A percentile compares a stretch with the other conserved stretches of the same genome.
Conservation (phyloP, 2,329 filamentous ascomycete species). For the Biscogniauxia marginata region DNA sequence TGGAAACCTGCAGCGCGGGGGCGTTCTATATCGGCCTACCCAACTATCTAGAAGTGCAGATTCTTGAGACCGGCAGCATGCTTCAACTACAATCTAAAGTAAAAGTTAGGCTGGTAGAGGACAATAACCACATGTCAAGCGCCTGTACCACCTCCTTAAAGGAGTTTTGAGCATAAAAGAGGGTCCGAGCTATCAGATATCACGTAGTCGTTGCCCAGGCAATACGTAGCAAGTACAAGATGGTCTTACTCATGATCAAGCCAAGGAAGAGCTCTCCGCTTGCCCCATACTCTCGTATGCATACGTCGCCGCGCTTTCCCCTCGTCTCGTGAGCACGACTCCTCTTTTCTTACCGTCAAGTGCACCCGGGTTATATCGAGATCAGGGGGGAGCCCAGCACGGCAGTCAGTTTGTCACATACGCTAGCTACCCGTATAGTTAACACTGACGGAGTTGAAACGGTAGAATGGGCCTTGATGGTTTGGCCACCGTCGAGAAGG, state of each 20-base stretch:
- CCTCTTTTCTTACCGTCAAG: slow-evolving; percentile 12
- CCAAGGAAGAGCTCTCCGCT: slow-evolving; percentile 5
- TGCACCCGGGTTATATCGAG: slow-evolving; percentile 27
- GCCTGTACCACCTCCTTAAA: neutral
- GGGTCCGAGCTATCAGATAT: neutral
- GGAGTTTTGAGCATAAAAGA: neutral
- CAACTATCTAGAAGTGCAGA: slow-evolving; percentile 19
- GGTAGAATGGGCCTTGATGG: slow-evolving; percentile 21
- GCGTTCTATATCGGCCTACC: slow-evolving; percentile 1
- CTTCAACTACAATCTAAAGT: no score
- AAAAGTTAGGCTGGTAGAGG: no score
- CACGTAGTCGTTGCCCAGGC: slow-evolving; percentile 7
- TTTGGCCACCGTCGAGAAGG: slow-evolving; percentile 19
- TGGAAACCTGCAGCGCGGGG: slow-evolving; percentile 25
- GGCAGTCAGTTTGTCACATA: slow-evolving; percentile 22
- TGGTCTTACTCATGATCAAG: neutral
- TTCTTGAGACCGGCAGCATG: slow-evolving; percentile 7
- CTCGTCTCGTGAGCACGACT: slow-evolving; percentile 14
- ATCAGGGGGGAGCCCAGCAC: slow-evolving; percentile 27
- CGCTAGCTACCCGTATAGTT: slow-evolving; percentile 4
- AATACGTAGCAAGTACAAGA: slow-evolving; percentile 6
- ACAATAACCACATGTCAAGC: neutral
- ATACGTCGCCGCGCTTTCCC: slow-evolving; percentile 1
- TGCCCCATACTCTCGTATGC: neutral
- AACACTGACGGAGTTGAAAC: slow-evolving; percentile 25